Evolutionary conservation across 805 yeast genomes (phyloP), one percentile per base, ranked within the genome.

Genomic region (Pichia kluyveri): DNA sequence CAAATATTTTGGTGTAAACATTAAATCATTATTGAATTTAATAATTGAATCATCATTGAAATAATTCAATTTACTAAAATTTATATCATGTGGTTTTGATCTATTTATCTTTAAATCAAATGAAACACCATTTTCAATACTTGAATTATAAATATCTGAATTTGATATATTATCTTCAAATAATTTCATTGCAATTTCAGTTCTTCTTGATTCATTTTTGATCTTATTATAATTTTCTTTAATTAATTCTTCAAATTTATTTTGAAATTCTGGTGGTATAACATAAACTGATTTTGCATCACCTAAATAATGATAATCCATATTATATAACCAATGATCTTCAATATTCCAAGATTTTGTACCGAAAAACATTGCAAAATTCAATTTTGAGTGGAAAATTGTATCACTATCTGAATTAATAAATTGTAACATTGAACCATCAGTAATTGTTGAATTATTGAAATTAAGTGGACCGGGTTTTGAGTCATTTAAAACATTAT

Each of bases 201-300:
- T 45, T 23, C 40, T 34, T 19, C 51, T 41, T 38, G 52, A 44
- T 15, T 47, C 49, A 8, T 50, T 43, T 18, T 41, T 48, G 34
- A 48, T 45, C 14, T 28, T 8, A 14, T 40, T 42, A 5, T 52
- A 14, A 28, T 48, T 46, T 2, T 39, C 19, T 40, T 46, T 41
- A n/a, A 73, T 40, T 15, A 77, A 58, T 2, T 50, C 44, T 56
- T 83, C 86, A 57, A 75, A 82, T 48, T 72, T 73, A 2, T 61
- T 70, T 46, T 72, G 71, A 45, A 77, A 77, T 55, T 68, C 66
- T 15, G 81, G 82, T 0, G 83, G 75, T n/a, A 83, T 70, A 47
- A 80, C 72, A 51, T 78, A 81, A 86, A 87, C 80, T 18, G 75
- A 56, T 56, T 73, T 76, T 14, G 69, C 56, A 8, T 75, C 75